Evolutionary conservation across 139 green algal species (phyloP).

Genomic region (Tetradesmus obliquus): DNA sequence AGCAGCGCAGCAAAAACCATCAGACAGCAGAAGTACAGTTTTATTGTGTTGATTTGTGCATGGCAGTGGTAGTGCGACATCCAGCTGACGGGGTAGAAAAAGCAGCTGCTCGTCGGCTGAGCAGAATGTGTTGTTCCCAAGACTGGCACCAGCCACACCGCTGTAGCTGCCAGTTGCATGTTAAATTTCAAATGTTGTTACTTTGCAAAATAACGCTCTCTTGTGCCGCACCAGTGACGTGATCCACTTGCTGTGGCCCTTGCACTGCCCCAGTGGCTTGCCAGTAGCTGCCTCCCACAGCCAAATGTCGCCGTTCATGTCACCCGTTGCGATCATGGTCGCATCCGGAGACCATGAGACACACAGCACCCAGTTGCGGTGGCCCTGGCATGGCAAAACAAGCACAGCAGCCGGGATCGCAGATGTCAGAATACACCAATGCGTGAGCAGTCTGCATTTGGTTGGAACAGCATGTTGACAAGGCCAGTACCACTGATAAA

Average conservation of each 20-base stretch:
- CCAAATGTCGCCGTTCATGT: slow-evolving; percentile 88
- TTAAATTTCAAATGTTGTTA: no score
- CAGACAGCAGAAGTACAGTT: not conserved
- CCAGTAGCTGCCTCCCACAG: slow-evolving; percentile 88
- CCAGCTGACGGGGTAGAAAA: not conserved
- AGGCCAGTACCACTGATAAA: not conserved
- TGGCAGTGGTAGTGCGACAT: not conserved
- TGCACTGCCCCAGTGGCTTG: slow-evolving; percentile 73
- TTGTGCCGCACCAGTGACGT: slow-evolving; percentile 71
- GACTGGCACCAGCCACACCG: not conserved
- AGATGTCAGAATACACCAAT: not conserved
- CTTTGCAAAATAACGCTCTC: no score
- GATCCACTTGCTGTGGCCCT: slow-evolving; percentile 96
- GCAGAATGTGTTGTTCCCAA: not conserved
- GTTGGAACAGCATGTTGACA: no score
- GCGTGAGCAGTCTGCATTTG: no score
- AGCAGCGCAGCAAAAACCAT: not conserved
- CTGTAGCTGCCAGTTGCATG: no score
- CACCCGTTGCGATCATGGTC: slow-evolving; percentile 79
- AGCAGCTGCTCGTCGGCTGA: no score
- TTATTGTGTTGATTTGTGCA: not conserved
- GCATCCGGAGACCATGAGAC: slow-evolving; percentile 95
- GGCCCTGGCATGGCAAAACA: slow-evolving; percentile 63
- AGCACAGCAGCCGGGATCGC: not conserved
- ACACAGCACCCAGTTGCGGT: slow-evolving; percentile 94